A percentile compares a stretch with the other conserved stretches of the same genome.
These are phyloP conservation scores for Periconia digitata DNA, from an alignment of 2,329 filamentous ascomycete species.

Conservation along the genomic window DNA sequence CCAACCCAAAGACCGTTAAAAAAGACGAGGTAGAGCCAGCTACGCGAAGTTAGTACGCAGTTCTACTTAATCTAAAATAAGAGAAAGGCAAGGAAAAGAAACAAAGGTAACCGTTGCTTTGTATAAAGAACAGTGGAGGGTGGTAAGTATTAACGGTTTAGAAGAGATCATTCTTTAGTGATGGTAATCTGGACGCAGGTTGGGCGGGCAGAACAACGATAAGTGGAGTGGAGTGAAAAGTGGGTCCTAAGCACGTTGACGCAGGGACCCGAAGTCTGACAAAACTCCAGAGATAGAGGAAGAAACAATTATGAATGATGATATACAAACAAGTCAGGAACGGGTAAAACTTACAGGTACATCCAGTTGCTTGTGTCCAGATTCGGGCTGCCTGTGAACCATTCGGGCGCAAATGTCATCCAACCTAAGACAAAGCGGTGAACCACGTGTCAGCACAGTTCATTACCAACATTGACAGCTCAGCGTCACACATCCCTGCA, in stretches of 20 bases:
- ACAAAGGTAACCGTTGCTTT: background rate
- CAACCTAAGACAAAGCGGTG: constrained; percentile 47
- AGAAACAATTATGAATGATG: background rate
- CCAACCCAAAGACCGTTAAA: constrained; percentile 67
- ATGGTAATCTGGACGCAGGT: too few species aligned
- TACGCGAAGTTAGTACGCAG: constrained; percentile 11
- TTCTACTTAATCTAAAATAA: background rate
- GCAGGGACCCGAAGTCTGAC: background rate
- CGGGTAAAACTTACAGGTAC: constrained; percentile 50
- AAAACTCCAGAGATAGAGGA: background rate
- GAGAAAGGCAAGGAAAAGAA: background rate
- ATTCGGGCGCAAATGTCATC: constrained; percentile 68
- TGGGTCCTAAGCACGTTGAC: background rate
- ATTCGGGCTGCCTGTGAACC: constrained; percentile 60
- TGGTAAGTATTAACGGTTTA: background rate
- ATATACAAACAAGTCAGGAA: background rate
- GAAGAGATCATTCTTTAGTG: too few species aligned
- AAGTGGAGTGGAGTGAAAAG: background rate
- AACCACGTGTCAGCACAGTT: constrained; percentile 43
- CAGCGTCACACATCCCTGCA: constrained; percentile 21
- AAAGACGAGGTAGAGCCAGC: constrained; percentile 64
- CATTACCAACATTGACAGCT: constrained; percentile 18
- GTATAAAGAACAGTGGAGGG: background rate
- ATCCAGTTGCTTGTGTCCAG: constrained; percentile 62
- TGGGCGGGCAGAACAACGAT: too few species aligned